Conservation (phyloP, 805 yeast genomes). For the Saturnispora hagleri region DNA sequence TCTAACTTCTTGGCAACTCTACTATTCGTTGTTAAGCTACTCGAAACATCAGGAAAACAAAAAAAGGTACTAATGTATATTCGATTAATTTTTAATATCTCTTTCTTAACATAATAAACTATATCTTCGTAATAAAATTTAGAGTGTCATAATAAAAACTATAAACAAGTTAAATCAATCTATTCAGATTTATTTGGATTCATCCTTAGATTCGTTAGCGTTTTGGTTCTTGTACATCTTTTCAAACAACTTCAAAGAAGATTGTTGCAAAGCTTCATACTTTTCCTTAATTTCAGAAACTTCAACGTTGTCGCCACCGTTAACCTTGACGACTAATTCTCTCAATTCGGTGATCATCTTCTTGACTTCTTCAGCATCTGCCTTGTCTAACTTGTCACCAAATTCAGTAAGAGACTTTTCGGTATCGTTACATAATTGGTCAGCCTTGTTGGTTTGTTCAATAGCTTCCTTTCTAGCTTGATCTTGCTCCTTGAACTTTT, state of each 20-base stretch:
- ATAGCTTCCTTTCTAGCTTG: constrained; percentile 48
- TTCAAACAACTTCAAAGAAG: constrained; percentile 69
- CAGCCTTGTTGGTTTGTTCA: constrained; percentile 72
- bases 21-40: neutral
- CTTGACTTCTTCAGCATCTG: constrained; percentile 40
- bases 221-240: constrained; percentile 44
- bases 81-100: neutral
- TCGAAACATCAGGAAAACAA: neutral
- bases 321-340: constrained; percentile 54
- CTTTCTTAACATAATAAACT: neutral
- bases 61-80: neutral
- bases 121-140: neutral
- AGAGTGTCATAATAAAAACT: constrained; percentile 1
- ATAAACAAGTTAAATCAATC: constrained; percentile 1
- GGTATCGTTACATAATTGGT: constrained; percentile 75
- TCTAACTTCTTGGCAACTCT: neutral
- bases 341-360: constrained; percentile 50
- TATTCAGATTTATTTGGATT: constrained; percentile 8
- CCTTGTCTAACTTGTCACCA: constrained; percentile 47
- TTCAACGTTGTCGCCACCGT: constrained; percentile 42
- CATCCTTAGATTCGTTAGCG: constrained; percentile 13
- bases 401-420: constrained; percentile 78
- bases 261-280: constrained; percentile 67
- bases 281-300: constrained; percentile 54
- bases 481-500: constrained; percentile 51